Evolutionary conservation across 345 rosid species (phyloP), one percentile per base, ranked within the genome.

Genomic region (Trapa incisa): DNA sequence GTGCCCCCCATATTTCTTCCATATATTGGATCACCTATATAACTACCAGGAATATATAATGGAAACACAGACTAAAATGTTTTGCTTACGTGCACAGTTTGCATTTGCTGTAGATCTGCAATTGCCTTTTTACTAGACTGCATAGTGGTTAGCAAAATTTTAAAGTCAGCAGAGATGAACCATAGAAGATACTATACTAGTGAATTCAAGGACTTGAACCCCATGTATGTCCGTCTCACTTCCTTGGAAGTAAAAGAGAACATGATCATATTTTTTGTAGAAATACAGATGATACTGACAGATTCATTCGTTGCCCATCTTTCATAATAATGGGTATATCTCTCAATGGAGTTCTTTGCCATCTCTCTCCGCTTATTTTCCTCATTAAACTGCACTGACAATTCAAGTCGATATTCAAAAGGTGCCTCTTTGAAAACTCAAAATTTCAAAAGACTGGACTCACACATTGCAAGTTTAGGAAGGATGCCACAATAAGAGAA

Each of bases 101-200:
- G 90, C 91, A 88, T 86, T 82, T 83, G 86, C 42, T 85, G 83
- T 70, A 95, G 81, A 87, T 95, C 99, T 14, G 82, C 70, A 69
- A 87, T 79, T 68, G 97, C 99, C 77, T 95, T 95, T 78, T 87
- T 97, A 85, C 99, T 86, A 54, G 99, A 95, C 99, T 95, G 92
- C 78, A 73, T 5, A 58, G 11, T 12, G 17, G 33, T 45, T 8
- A 43, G n/a, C 15, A 33, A 32, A 58, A 32, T 4, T 58, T 22
- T 32, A 42, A 3, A 16, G 47, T 43, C 9, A 43, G 62, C 70
- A 72, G 3, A 58, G 63, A 32, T 58, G 5, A 33, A 8, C 63
- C 15, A 9, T 33, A 54, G 33, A 8, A 54, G 60, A 54, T 2
- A 54, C 17, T 54, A 6, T 5, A 54, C 9, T 50, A 2, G 11